Conservation (phyloP, 164 flowering plant genomes). For the Tetracentron sinense region DNA sequence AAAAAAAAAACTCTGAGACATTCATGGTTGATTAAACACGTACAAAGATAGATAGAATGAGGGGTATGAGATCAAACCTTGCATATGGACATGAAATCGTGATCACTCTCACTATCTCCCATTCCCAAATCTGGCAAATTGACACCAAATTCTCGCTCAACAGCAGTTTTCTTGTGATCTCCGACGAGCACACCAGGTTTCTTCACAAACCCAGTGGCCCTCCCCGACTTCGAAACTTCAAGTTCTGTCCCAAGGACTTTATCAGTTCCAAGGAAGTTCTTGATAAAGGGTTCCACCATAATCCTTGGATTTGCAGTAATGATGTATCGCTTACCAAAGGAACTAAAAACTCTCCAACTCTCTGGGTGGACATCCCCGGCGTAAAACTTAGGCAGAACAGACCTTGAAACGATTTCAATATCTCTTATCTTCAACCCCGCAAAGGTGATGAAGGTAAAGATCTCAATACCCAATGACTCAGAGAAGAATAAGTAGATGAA, state of each 20-base stretch:
- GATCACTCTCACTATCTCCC: neutral
- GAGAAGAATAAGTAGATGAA: neutral
- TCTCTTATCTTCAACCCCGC: neutral
- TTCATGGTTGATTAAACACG: no score
- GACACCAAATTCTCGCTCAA: neutral
- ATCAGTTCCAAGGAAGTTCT: neutral
- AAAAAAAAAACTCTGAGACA: no score
- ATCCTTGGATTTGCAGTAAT: constrained; percentile 1
- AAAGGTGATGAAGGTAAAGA: neutral
- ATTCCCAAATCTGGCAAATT: neutral
- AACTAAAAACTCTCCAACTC: neutral
- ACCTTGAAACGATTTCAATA: neutral
- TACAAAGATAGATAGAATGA: no score
- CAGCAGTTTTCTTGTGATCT: neutral
- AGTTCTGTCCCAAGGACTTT: neutral
- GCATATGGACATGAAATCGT: neutral
- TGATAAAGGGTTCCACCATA: neutral
- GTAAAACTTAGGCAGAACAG: neutral
- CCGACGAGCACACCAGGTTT: neutral
- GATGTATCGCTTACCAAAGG: neutral
- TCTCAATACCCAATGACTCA: neutral
- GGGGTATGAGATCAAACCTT: neutral
- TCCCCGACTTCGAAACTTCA: neutral
- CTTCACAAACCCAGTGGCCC: neutral
- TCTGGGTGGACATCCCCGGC: neutral